A percentile compares a stretch with the other conserved stretches of the same genome.
Evolutionary conservation across 2,329 filamentous ascomycete genomes (phyloP).

Genomic region (Sporothrix luriei): DNA sequence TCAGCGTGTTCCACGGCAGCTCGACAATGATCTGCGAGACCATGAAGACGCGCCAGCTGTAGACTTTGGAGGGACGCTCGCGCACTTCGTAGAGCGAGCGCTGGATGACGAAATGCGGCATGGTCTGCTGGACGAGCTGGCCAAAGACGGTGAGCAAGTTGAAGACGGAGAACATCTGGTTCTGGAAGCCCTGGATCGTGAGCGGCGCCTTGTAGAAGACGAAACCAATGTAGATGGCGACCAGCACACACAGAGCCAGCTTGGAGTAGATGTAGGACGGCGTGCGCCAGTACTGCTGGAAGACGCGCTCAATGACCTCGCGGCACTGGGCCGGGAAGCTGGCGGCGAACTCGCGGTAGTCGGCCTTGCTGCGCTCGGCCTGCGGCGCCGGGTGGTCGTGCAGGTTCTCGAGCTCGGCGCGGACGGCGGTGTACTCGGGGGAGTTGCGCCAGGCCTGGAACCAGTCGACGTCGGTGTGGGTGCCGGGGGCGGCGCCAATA

Average conservation of each 20-base stretch:
- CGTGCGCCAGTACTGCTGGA: constrained; percentile 89
- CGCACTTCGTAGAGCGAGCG: constrained; percentile 81
- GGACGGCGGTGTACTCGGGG: constrained; percentile 58
- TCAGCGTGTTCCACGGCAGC: constrained; percentile 79
- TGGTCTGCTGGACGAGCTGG: constrained; percentile 75
- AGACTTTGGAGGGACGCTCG: constrained; percentile 80
- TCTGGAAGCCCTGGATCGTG: constrained; percentile 76
- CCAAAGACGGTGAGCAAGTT: constrained; percentile 81
- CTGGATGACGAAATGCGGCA: constrained; percentile 84
- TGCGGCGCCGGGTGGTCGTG: constrained; percentile 51
- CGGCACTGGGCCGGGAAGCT: constrained; percentile 68
- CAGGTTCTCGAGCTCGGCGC: constrained; percentile 60
- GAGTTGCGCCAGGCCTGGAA: constrained; percentile 63
- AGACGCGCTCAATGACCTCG: constrained; percentile 72
- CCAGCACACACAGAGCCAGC: constrained; percentile 63
- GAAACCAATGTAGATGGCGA: constrained; percentile 78
- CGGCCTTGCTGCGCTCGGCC: constrained; percentile 47
- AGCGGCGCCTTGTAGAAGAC: constrained; percentile 74
- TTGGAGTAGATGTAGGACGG: constrained; percentile 90
- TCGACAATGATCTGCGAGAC: constrained; percentile 81
- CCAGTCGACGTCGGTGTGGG: constrained; percentile 66
- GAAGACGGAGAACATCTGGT: constrained; percentile 86
- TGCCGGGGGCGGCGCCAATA: constrained; percentile 66
- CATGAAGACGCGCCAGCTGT: constrained; percentile 85
- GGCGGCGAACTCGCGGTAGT: constrained; percentile 75